Conservation (phyloP, 805 yeast species). For the Ogataea pini region DNA sequence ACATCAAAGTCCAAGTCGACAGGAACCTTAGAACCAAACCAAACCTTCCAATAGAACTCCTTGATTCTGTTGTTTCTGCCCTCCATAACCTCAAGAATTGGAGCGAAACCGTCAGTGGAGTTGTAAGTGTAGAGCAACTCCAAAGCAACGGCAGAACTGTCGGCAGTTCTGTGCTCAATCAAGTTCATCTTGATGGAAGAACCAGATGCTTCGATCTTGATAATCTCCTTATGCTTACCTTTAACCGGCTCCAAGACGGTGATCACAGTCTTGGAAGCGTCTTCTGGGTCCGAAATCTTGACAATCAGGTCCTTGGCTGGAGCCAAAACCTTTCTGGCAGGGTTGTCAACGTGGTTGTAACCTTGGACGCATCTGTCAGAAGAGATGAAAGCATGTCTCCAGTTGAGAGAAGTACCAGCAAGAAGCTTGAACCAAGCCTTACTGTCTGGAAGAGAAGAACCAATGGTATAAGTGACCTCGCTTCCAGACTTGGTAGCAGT, state of each 20-base stretch:
- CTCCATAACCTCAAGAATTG: conserved; percentile 85
- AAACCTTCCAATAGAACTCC: conserved; percentile 94
- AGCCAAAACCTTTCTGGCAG: conserved; percentile 75
- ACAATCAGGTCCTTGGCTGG: conserved; percentile 65
- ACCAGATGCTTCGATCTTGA: conserved; percentile 55
- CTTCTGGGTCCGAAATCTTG: conserved; percentile 56
- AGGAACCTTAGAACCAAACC: conserved; percentile 72
- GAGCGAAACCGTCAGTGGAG: conserved; percentile 92
- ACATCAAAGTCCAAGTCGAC: conserved; percentile 75
- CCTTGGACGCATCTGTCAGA: conserved; percentile 85
- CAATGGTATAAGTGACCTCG: conserved; percentile 42
- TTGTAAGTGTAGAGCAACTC: conserved; percentile 76
- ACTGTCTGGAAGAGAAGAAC: conserved; percentile 34
- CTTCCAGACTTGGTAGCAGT: conserved; percentile 32
- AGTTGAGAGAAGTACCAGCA: conserved; percentile 75
- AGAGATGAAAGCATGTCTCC: conserved; percentile 91
- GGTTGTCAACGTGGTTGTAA: conserved; percentile 72
- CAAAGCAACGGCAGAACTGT: conserved; percentile 70
- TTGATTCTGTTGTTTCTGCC: conserved; percentile 93
- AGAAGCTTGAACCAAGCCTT: conserved; percentile 74
- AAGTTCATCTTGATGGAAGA: conserved; percentile 66
- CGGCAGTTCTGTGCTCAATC: conserved; percentile 87
- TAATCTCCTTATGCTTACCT: conserved; percentile 68
- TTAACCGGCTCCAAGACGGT: conserved; percentile 69
- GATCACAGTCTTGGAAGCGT: conserved; percentile 57